Evolutionary conservation across 2,329 filamentous ascomycete species (phyloP).

Genomic region (Monilinia aucupariae): DNA sequence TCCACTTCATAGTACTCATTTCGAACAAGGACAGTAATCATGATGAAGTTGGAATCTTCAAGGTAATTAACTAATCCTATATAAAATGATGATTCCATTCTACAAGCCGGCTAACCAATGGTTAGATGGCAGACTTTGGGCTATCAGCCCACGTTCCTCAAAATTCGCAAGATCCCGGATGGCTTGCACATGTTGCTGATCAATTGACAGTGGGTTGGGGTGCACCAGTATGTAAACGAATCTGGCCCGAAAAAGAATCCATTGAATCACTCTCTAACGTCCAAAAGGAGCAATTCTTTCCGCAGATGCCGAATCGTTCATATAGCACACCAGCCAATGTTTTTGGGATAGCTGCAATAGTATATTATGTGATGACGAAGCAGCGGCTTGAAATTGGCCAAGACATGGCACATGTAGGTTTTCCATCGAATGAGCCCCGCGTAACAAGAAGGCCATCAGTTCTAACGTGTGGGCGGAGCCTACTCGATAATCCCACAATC

Average conservation of each 20-base stretch:
- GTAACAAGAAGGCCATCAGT: not conserved
- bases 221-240: not conserved
- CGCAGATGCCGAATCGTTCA: slow-evolving; percentile 3
- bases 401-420: not conserved
- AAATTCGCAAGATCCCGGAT: not conserved
- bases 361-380: slow-evolving; percentile 1
- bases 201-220: not conserved
- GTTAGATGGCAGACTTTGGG: not conserved
- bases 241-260: not conserved
- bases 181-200: not conserved
- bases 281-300: not conserved
- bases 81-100: too few relatives aligned
- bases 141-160: not conserved
- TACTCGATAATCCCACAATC: not conserved
- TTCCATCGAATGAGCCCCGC: not conserved
- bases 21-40: not conserved
- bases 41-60: not conserved
- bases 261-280: not conserved
- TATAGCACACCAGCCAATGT: slow-evolving; percentile 1
- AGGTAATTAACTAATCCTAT: not conserved
- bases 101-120: not conserved
- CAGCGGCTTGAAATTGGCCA: not conserved
- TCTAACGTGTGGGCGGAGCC: not conserved
- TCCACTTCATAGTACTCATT: not conserved
- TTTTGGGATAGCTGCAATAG: slow-evolving; percentile 1